Conservation (phyloP, 2,329 filamentous ascomycete genomes). For the Ophiostoma sp. region DNA sequence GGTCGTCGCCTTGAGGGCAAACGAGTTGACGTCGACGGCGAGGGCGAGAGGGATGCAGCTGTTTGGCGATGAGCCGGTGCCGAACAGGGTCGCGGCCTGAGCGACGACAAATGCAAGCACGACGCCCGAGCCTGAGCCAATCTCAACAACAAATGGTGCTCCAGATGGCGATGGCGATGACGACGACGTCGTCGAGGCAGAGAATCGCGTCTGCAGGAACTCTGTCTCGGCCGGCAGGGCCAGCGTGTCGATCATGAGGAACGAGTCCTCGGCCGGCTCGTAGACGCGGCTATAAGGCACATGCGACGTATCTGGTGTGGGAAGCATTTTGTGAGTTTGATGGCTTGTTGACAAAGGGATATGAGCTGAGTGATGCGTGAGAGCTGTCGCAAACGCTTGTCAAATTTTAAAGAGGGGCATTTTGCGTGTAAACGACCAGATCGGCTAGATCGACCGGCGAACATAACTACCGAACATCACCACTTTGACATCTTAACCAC, state of each 20-base stretch:
- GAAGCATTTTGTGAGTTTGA: constrained; percentile 61
- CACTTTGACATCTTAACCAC: neutral
- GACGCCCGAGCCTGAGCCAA: constrained; percentile 88
- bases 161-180: constrained; percentile 26
- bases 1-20: constrained; percentile 71
- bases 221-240: constrained; percentile 62
- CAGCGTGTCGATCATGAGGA: constrained; percentile 85
- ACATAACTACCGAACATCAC: neutral
- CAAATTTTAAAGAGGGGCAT: constrained; percentile 10
- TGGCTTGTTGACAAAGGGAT: neutral
- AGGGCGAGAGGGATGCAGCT: constrained; percentile 56
- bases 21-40: constrained; percentile 77
- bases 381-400: neutral
- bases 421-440: neutral
- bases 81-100: constrained; percentile 67
- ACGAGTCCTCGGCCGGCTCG: constrained; percentile 94
- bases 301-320: constrained; percentile 89
- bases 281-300: constrained; percentile 85
- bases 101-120: constrained; percentile 84
- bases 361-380: neutral
- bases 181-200: constrained; percentile 16
- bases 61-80: constrained; percentile 41
- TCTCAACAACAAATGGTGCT: constrained; percentile 67
- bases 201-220: constrained; percentile 64
- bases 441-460: no score